phyloP scores from a whole-genome alignment of 2,329 filamentous ascomycete genomes.

The Pestalotiopsis sp. region DNA sequence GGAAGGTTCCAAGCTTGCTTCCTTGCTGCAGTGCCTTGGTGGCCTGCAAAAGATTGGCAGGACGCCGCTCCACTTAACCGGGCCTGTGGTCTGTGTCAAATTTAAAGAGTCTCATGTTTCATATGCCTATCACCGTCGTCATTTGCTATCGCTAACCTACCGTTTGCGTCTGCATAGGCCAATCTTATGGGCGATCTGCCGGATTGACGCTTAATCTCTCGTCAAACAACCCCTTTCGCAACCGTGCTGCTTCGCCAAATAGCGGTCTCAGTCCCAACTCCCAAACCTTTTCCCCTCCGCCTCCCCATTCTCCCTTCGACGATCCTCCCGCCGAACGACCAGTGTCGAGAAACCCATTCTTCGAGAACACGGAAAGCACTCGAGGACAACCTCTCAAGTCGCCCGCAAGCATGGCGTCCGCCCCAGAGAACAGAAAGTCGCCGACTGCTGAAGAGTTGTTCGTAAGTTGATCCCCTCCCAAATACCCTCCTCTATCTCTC shows the following conservation, averaged over 20 bases:
- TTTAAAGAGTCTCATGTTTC: constrained; percentile 47
- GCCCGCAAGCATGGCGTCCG: constrained; percentile 52
- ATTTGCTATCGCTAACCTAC: constrained; percentile 33
- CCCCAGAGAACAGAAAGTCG: constrained; percentile 46
- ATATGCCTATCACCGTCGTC: constrained; percentile 44
- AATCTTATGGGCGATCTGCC: constrained; percentile 46
- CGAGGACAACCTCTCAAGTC: constrained; percentile 37
- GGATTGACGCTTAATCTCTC: constrained; percentile 68
- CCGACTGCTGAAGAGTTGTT: constrained; percentile 72
- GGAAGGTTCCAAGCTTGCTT: constrained; percentile 10
- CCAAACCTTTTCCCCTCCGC: constrained; percentile 35
- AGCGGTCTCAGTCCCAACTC: constrained; percentile 22
- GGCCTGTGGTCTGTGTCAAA: constrained; percentile 46
- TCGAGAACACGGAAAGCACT: constrained; percentile 52
- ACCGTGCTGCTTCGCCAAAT: constrained; percentile 66
- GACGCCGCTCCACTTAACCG: constrained; percentile 38
- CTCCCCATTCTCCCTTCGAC: constrained; percentile 60
- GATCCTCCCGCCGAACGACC: constrained; percentile 60
- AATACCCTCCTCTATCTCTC: not conserved
- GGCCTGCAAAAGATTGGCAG: constrained; percentile 10
- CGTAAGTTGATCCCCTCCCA: constrained; percentile 56
- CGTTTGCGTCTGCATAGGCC: constrained; percentile 36
- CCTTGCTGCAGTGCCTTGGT: constrained; percentile 3
- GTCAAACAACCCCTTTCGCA: constrained; percentile 83
- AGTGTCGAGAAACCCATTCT: constrained; percentile 75